Evolutionary conservation across 352 stramenopile species (phyloP).

Genomic region (Aphanomyces euteiches): DNA sequence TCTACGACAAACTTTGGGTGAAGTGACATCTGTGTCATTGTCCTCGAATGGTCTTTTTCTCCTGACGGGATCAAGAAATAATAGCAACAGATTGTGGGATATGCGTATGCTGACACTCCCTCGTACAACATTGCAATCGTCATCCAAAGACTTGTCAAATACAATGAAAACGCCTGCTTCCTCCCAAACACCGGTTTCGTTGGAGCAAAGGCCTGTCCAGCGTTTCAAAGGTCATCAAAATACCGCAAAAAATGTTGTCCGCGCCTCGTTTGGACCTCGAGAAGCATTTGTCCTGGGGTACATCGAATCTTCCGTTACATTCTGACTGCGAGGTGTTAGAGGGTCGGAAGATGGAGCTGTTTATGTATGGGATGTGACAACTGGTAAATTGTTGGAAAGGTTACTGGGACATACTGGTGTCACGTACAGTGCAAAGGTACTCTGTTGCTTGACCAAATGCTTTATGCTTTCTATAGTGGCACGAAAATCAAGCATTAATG

Average conservation of each 20-base stretch:
- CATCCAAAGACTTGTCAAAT: constrained; percentile 42
- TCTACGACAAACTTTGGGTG: constrained; percentile 73
- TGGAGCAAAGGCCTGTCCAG: constrained; percentile 69
- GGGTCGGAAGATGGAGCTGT: constrained; percentile 81
- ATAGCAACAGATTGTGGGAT: constrained; percentile 86
- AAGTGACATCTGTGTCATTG: constrained; percentile 84
- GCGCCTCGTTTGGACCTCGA: constrained; percentile 74
- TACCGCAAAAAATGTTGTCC: constrained; percentile 85
- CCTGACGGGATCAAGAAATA: constrained; percentile 80
- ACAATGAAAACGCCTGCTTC: constrained; percentile 30
- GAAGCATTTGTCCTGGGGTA: constrained; percentile 77
- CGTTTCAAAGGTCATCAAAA: constrained; percentile 89
- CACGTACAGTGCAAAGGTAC: constrained; percentile 65
- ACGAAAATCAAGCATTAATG: constrained; percentile 81
- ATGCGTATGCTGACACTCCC: constrained; percentile 80
- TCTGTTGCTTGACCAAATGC: no score
- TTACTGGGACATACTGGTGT: constrained; percentile 71
- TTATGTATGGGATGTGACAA: constrained; percentile 86
- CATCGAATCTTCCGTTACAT: not conserved
- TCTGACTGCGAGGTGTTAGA: constrained; percentile 15
- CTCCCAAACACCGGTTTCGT: constrained; percentile 31
- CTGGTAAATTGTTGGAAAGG: constrained; percentile 77
- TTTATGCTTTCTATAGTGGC: constrained; percentile 41
- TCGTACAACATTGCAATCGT: constrained; percentile 31
- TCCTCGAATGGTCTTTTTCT: constrained; percentile 75